Evolutionary conservation across 2,329 filamentous ascomycete species (phyloP), one percentile per base, ranked within the genome.

Genomic region (Stylonectria norvegica): DNA sequence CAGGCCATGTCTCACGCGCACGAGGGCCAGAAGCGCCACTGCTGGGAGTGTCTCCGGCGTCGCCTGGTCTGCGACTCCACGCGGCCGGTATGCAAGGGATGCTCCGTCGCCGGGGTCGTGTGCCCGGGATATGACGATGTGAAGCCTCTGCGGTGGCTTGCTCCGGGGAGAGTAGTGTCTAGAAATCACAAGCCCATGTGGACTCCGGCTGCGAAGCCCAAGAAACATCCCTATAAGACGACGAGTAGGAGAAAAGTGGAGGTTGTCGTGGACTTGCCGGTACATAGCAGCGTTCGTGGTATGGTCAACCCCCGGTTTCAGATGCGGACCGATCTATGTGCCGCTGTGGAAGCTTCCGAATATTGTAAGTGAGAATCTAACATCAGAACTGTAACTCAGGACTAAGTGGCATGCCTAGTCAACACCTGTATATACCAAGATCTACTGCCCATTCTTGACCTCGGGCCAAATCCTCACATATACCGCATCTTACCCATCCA

Each of bases 31-130:
- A 20, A 34, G 4, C 56, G 49, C 33, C 63, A 66, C 34, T 69
- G 66, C 46, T 69, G 65, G 66, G 66, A 68, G 42, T 69, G 66
- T 42, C 61, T 53, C n/a, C 60, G 65, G 9, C 62, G 64, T 1
- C 49, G 58, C 7, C 44, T 69, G 3, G 65, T 67, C 15, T 69
- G 66, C 43, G 65, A 68, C 47, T 60, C 58, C 6, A 49, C 45
- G 6, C 53, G 42, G 11, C 64, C 66, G 2, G 47, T 48, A 17
- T 69, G 66, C 47, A 61, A 58, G 12, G 61, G 62, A 37, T 69
- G 66, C 38, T 44, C 52, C 12, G 38, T 20, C 1, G 43, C 48
- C 5, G 59, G 57, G 2, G 56, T 61, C 5, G 49, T 55, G 3
- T 69, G 66, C 37, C 65, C 65, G 2, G 65, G 66, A 2, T 69